These are phyloP conservation scores for Aureobasidium melanogenum DNA, from an alignment of 2,329 filamentous ascomycete species.

Conservation along the genomic window DNA sequence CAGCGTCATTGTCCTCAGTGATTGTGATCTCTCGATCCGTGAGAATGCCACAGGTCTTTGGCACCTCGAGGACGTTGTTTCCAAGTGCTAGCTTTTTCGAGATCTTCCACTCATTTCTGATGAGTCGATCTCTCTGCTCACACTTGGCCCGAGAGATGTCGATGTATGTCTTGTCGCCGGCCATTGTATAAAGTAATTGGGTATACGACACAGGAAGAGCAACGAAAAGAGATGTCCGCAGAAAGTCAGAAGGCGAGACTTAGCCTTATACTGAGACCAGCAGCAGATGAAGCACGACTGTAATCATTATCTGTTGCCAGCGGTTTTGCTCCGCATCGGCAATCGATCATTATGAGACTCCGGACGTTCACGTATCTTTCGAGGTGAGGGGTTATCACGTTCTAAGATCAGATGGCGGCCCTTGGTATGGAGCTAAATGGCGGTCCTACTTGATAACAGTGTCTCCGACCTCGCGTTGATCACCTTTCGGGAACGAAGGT, in stretches of 20 bases:
- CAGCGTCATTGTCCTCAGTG: slow-evolving; percentile 43
- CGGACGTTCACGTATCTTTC: background rate
- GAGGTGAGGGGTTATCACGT: background rate
- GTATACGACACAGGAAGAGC: background rate
- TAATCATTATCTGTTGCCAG: background rate
- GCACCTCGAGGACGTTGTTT: slow-evolving; percentile 36
- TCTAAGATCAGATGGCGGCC: background rate
- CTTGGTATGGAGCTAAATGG: background rate
- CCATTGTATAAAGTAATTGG: background rate
- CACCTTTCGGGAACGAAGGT: background rate
- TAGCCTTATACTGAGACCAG: background rate
- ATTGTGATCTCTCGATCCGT: slow-evolving; percentile 41
- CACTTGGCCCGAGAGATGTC: slow-evolving; percentile 14
- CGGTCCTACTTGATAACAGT: background rate
- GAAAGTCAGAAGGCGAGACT: background rate
- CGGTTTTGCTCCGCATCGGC: background rate
- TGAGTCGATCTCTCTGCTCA: slow-evolving; percentile 14
- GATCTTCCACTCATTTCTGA: slow-evolving; percentile 14
- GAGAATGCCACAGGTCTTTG: slow-evolving; percentile 42
- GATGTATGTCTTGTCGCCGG: slow-evolving; percentile 7
- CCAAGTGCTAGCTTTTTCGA: background rate
- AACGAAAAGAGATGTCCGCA: background rate
- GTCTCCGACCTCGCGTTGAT: background rate
- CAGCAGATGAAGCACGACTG: background rate
- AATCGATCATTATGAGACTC: background rate